Conservation (phyloP, 2,329 filamentous ascomycete species). For the Aureobasidium sp. region DNA sequence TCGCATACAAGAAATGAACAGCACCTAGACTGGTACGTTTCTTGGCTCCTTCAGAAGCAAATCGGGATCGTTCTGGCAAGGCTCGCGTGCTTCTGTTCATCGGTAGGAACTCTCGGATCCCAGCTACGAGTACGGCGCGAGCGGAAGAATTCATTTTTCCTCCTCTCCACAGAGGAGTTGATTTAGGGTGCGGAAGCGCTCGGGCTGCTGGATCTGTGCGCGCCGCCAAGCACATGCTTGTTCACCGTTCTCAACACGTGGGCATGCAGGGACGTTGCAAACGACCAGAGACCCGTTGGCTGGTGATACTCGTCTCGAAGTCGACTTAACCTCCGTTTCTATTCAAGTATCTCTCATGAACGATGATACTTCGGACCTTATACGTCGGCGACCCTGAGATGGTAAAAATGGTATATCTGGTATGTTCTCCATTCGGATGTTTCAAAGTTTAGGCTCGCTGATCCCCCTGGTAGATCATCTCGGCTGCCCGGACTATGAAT, state of each 20-base stretch:
- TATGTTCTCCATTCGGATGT: background rate
- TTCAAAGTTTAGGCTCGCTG: background rate
- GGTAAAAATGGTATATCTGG: background rate
- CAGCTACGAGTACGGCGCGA: background rate
- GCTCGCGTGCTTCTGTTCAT: background rate
- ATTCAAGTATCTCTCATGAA: background rate
- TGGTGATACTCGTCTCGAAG: background rate
- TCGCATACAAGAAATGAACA: background rate
- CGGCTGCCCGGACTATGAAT: slow-evolving; percentile 5
- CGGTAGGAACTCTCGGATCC: background rate
- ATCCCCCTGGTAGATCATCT: slow-evolving; percentile 7
- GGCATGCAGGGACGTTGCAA: background rate
- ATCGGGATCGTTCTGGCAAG: background rate
- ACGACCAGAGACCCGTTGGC: background rate
- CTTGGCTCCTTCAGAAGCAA: background rate
- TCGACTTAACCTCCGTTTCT: background rate
- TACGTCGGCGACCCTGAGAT: background rate
- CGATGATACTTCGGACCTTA: background rate
- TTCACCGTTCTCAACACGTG: background rate
- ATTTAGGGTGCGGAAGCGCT: background rate
- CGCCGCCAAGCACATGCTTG: background rate
- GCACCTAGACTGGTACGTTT: background rate
- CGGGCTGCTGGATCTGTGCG: background rate
- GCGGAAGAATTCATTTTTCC: slow-evolving; percentile 4
- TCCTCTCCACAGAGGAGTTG: background rate